Conservation (phyloP, 78 protist genomes). For the Guillardia theta region DNA sequence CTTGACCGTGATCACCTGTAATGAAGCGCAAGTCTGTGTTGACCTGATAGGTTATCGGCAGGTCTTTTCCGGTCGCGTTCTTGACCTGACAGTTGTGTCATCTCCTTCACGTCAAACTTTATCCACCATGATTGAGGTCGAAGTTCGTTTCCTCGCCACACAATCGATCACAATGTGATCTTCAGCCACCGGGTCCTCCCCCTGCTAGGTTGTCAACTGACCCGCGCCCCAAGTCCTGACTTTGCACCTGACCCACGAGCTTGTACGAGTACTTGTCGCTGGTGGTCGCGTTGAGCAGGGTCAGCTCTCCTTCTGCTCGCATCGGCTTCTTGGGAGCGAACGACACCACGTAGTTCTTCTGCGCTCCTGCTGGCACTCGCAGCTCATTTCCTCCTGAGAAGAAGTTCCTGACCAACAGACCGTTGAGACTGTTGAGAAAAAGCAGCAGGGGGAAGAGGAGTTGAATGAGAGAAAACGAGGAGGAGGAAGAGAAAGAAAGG, state of each 20-base stretch:
- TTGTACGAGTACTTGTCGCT: slow-evolving; percentile 44
- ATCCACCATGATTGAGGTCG: background rate
- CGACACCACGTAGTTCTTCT: background rate
- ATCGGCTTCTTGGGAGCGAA: slow-evolving; percentile 6
- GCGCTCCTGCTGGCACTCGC: background rate
- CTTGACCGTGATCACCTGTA: background rate
- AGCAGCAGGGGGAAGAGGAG: too few relatives aligned
- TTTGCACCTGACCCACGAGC: slow-evolving; percentile 48
- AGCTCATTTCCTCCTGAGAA: too few relatives aligned
- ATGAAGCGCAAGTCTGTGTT: slow-evolving; percentile 58
- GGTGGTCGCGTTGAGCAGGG: background rate
- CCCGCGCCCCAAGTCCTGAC: too few relatives aligned
- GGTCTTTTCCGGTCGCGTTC: background rate
- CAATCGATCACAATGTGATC: slow-evolving; percentile 39
- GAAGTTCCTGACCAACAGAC: too few relatives aligned
- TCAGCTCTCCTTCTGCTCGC: background rate
- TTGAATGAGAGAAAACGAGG: too few relatives aligned
- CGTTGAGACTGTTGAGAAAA: too few relatives aligned
- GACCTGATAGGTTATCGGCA: background rate
- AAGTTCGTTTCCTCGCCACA: slow-evolving; percentile 31
- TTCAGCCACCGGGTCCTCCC: slow-evolving; percentile 70
- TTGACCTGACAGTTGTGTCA: background rate
- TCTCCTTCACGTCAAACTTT: background rate
- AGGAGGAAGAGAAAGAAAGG: too few relatives aligned
- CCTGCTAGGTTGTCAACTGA: too few relatives aligned